These are phyloP conservation scores for Protostelium mycophagum DNA, from an alignment of 78 protist genomes.

Conservation along the genomic window DNA sequence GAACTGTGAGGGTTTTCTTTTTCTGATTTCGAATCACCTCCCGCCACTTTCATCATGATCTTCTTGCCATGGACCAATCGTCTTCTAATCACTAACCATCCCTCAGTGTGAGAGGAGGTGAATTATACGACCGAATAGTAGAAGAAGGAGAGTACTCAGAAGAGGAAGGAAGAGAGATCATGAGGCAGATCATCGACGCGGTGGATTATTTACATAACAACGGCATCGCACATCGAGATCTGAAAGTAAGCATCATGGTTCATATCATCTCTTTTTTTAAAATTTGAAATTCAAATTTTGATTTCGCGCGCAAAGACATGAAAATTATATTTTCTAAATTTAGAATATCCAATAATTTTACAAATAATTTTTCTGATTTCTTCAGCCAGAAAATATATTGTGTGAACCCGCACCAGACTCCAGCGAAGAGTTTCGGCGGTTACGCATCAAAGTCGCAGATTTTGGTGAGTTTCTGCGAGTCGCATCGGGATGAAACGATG, in stretches of 20 bases:
- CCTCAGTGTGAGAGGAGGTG: constrained; percentile 86
- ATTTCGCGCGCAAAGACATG: too few relatives aligned
- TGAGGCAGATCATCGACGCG: constrained; percentile 63
- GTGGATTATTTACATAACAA: constrained; percentile 65
- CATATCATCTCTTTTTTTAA: too few relatives aligned
- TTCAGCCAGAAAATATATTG: constrained; percentile 42
- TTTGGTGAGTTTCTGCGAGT: constrained; percentile 67
- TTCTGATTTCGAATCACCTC: too few relatives aligned
- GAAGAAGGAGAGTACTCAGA: constrained; percentile 80
- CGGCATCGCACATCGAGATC: constrained; percentile 60
- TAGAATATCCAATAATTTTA: not conserved
- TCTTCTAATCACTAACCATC: too few relatives aligned
- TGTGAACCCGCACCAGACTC: not conserved
- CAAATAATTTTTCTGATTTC: too few relatives aligned
- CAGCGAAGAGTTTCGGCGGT: not conserved
- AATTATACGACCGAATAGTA: constrained; percentile 83
- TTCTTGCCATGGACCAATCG: not conserved
- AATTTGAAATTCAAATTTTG: too few relatives aligned
- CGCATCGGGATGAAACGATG: constrained; percentile 44
- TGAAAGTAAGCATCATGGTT: too few relatives aligned
- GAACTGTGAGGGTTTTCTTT: constrained; percentile 46
- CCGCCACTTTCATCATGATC: not conserved
- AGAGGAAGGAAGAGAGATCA: constrained; percentile 66
- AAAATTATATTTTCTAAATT: too few relatives aligned
- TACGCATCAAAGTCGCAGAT: constrained; percentile 78